Percentiles rank a stretch among this genome's conserved stretches.
Evolutionary conservation across 202 grass and related monocot genomes (phyloP).

Genomic region (Miscanthus sacchariflorus): DNA sequence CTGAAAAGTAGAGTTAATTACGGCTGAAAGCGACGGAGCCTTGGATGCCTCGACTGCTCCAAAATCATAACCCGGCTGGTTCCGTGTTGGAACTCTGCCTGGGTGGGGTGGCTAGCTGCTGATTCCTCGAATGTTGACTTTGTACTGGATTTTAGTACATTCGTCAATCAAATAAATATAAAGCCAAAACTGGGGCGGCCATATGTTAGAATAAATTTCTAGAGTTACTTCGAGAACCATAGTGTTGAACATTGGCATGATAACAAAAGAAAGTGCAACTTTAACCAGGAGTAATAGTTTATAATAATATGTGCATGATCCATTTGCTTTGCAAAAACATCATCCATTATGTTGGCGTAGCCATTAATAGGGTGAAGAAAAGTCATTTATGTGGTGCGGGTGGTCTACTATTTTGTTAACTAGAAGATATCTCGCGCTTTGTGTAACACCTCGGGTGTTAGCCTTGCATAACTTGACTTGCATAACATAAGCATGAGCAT

Average conservation of each 20-base stretch:
- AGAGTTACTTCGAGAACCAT: neutral
- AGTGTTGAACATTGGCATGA: neutral
- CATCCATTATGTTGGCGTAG: neutral
- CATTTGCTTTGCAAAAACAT: neutral
- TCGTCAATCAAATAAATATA: too few relatives aligned
- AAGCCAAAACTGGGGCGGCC: neutral
- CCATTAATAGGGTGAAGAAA: too few relatives aligned
- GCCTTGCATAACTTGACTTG: too few relatives aligned
- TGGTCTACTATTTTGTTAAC: too few relatives aligned
- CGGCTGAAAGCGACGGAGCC: too few relatives aligned
- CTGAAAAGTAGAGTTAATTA: too few relatives aligned
- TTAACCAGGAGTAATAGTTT: neutral
- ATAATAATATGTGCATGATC: neutral
- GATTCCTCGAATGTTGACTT: neutral
- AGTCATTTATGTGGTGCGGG: too few relatives aligned
- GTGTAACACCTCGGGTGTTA: too few relatives aligned
- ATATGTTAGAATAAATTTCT: neutral
- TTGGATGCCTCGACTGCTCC: neutral
- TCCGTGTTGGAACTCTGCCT: neutral
- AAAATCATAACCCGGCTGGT: neutral
- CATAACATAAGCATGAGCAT: too few relatives aligned
- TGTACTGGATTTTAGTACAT: neutral
- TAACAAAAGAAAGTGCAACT: neutral
- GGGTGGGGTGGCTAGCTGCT: neutral
- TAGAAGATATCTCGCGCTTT: too few relatives aligned